phyloP scores from a whole-genome alignment of 2,329 filamentous ascomycete genomes.

The Metarhizium brunneum region DNA sequence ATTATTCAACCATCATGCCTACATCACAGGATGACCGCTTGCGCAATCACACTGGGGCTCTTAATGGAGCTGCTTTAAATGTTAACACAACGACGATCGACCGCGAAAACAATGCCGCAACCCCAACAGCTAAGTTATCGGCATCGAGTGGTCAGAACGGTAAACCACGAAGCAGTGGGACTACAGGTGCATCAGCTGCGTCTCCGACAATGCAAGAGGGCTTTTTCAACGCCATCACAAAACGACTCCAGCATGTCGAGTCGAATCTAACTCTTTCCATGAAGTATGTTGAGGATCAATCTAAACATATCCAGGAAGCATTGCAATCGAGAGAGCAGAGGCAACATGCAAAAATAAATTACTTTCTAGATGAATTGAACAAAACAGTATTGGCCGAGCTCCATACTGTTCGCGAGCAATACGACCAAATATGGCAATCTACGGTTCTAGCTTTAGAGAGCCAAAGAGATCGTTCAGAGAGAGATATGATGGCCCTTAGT shows the following conservation, averaged over 20 bases:
- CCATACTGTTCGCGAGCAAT: slow-evolving; percentile 68
- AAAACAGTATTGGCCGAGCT: slow-evolving; percentile 76
- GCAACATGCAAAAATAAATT: slow-evolving; percentile 73
- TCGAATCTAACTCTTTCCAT: slow-evolving; percentile 86
- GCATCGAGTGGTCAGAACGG: slow-evolving; percentile 9
- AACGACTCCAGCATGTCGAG: slow-evolving; percentile 83
- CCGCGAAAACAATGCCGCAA: slow-evolving; percentile 2
- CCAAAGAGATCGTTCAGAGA: slow-evolving; percentile 75
- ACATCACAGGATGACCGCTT: background rate
- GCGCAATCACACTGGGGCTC: background rate
- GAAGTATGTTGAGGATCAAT: slow-evolving; percentile 96
- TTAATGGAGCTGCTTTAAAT: background rate
- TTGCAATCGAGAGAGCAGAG: slow-evolving; percentile 80
- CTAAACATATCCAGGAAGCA: slow-evolving; percentile 77
- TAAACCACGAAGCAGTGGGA: slow-evolving; percentile 21
- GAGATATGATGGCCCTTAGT: slow-evolving; percentile 75
- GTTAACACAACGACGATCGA: slow-evolving; percentile 1
- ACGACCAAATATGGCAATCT: slow-evolving; percentile 94
- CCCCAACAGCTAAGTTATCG: slow-evolving; percentile 1
- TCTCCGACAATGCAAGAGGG: slow-evolving; percentile 88
- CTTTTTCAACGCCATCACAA: slow-evolving; percentile 95
- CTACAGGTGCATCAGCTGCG: slow-evolving; percentile 16
- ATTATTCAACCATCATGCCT: background rate
- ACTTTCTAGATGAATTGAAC: slow-evolving; percentile 80
- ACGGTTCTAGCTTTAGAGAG: slow-evolving; percentile 86